Evolutionary conservation across 2,329 filamentous ascomycete genomes (phyloP).

Genomic region (Magnaporthiopsis incrustans): DNA sequence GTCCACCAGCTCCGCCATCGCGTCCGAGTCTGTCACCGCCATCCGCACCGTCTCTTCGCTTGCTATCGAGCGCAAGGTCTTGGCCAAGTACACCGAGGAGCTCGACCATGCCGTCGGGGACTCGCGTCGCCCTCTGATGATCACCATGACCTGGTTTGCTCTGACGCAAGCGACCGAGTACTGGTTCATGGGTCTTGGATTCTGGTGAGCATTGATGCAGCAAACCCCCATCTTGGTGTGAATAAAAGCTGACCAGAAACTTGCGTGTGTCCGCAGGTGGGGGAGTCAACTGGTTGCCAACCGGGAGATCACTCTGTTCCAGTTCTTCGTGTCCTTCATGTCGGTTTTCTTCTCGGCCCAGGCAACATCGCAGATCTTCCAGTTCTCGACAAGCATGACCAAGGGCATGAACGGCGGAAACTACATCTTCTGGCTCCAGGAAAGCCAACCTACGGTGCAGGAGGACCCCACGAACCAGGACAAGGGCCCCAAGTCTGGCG

Average conservation of each 20-base stretch:
- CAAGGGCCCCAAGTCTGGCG: conserved; percentile 22
- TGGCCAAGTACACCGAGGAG: conserved; percentile 58
- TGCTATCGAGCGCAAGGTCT: conserved; percentile 77
- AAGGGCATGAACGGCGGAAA: conserved; percentile 41
- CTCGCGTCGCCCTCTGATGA: conserved; percentile 12
- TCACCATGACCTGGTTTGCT: conserved; percentile 27
- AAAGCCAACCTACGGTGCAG: neutral
- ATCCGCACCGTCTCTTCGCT: conserved; percentile 91
- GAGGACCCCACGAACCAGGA: conserved; percentile 7
- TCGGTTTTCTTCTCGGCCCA: conserved; percentile 38
- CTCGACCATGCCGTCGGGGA: conserved; percentile 58
- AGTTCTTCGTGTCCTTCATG: conserved; percentile 45
- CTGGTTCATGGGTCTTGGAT: conserved; percentile 31
- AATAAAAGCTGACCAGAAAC: neutral
- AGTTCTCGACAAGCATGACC: conserved; percentile 44
- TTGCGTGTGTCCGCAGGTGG: conserved; percentile 13
- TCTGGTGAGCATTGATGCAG: conserved; percentile 22
- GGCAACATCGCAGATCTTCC: conserved; percentile 31
- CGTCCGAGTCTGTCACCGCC: conserved; percentile 86
- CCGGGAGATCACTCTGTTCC: conserved; percentile 28
- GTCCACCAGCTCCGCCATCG: conserved; percentile 46
- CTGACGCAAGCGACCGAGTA: conserved; percentile 31
- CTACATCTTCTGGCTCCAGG: conserved; percentile 39
- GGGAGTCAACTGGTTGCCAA: conserved; percentile 27
- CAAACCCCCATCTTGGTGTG: neutral